Conservation (phyloP, 2,329 filamentous ascomycete genomes). For the Phoma sp. region DNA sequence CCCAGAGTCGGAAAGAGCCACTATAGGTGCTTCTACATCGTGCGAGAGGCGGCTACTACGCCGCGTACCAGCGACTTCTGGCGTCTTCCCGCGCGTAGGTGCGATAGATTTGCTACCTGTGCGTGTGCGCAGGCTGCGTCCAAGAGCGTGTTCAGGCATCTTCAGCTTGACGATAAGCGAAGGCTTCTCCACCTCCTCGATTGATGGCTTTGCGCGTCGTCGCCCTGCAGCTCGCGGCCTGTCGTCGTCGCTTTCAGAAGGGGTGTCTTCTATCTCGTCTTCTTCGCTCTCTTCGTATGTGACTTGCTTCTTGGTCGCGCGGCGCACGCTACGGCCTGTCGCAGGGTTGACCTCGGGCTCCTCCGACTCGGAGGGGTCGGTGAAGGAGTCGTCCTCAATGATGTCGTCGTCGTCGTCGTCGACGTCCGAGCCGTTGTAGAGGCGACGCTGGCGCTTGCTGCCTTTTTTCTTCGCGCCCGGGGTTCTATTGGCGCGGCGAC, state of each 20-base stretch:
- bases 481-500: conserved; percentile 35
- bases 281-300: conserved; percentile 64
- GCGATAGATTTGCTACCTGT: conserved; percentile 48
- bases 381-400: conserved; percentile 53
- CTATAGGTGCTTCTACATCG: conserved; percentile 61
- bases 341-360: conserved; percentile 61
- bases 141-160: conserved; percentile 36
- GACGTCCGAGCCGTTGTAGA: conserved; percentile 44
- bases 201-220: conserved; percentile 33
- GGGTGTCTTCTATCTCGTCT: conserved; percentile 51
- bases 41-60: conserved; percentile 66
- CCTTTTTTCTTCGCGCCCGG: conserved; percentile 38
- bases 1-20: conserved; percentile 65
- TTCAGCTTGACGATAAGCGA: conserved; percentile 53
- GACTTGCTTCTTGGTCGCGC: conserved; percentile 60
- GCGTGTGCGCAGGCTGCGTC: conserved; percentile 45
- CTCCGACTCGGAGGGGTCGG: conserved; percentile 49
- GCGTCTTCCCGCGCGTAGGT: conserved; percentile 45
- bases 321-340: conserved; percentile 62
- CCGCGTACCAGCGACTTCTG: conserved; percentile 50
- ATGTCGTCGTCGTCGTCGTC: conserved; percentile 58
- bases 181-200: conserved; percentile 37
- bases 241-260: conserved; percentile 42
- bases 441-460: conserved; percentile 44
- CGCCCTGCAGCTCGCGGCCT: conserved; percentile 26